phyloP scores from a whole-genome alignment of 2,329 filamentous ascomycete species.

The Capronia coronata region DNA sequence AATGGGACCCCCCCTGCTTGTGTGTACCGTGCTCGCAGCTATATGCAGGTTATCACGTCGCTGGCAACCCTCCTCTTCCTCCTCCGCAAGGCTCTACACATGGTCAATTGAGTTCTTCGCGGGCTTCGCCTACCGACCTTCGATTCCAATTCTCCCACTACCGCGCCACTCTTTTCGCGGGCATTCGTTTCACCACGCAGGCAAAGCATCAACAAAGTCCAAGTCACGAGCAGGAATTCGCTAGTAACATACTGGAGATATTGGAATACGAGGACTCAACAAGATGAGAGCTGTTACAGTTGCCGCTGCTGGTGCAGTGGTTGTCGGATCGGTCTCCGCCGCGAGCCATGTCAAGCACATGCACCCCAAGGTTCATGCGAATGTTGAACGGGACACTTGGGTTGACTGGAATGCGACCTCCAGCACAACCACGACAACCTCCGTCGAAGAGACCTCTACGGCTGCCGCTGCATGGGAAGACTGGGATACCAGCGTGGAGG shows the following conservation, averaged over 20 bases:
- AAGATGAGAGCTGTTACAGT: constrained; percentile 70
- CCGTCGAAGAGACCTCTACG: constrained; percentile 38
- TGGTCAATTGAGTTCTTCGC: constrained; percentile 23
- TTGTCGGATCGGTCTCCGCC: constrained; percentile 49
- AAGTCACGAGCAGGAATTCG: constrained; percentile 14
- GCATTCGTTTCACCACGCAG: constrained; percentile 55
- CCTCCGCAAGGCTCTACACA: constrained; percentile 24
- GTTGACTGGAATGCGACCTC: constrained; percentile 39
- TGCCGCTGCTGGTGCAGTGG: constrained; percentile 53
- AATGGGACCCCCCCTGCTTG: constrained; percentile 10
- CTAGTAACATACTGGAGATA: constrained; percentile 32
- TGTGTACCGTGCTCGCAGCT: constrained; percentile 16
- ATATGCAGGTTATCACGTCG: constrained; percentile 24
- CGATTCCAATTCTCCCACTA: constrained; percentile 26
- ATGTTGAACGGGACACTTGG: constrained; percentile 28
- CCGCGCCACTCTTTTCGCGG: constrained; percentile 64
- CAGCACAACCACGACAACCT: constrained; percentile 61
- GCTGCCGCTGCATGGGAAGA: constrained; percentile 60
- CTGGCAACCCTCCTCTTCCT: constrained; percentile 19
- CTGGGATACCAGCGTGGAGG: constrained; percentile 49
- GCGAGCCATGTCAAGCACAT: constrained; percentile 57
- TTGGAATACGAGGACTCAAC: constrained; percentile 8
- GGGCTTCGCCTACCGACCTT: constrained; percentile 15
- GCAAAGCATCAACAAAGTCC: constrained; percentile 12
- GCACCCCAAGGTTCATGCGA: constrained; percentile 34